Evolutionary conservation across 495 filamentous ascomycete genomes (phyloP), one percentile per base, ranked within the genome.

Genomic region (Lasiosphaeria ovina): DNA sequence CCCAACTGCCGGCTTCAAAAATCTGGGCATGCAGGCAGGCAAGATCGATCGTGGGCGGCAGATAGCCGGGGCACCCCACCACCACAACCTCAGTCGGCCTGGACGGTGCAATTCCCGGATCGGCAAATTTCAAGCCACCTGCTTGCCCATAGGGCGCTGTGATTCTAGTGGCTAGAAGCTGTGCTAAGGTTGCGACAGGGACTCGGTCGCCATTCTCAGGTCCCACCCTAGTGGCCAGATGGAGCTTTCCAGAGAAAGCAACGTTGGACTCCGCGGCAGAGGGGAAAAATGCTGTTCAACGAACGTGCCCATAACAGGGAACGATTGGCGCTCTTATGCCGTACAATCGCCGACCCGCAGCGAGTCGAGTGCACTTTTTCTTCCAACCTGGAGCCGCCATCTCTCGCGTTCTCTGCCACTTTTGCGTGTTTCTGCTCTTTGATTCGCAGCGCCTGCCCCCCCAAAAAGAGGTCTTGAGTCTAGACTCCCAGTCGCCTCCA

Each of bases 201-300:
- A 58, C 59, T 64, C 66, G 57, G 66, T 61, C 65, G 40, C 44
- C 54, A 49, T 45, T 54, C 59, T 55, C 53, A 17, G 57, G 49
- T 57, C 61, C 45, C 33, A 54, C 45, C 32, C 61, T 59, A 70
- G 66, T 72, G 70, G 70, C 68, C 68, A 70, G 66, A 72, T 70
- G 66, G 64, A 69, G 66, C 58, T 58, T 62, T 50, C 44, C 24
- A 24, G 59, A 57, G 54, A 61, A 48, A 31, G 49, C 38, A 54
- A 55, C 53, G 36, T 42, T 35, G 33, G 33, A 53, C 33, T 16
- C 9, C 54, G 54, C n/a, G 16, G 53, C 53, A n/a, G 11, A 31
- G 35, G 35, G 12, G 9, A 31, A 4, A 17, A 55, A 31, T 6
- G 14, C 33, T 8, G 14, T 24, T 45, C 11, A 17, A 35, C 3